phyloP scores from a whole-genome alignment of 345 rosid species.

The Linum trigynum region DNA sequence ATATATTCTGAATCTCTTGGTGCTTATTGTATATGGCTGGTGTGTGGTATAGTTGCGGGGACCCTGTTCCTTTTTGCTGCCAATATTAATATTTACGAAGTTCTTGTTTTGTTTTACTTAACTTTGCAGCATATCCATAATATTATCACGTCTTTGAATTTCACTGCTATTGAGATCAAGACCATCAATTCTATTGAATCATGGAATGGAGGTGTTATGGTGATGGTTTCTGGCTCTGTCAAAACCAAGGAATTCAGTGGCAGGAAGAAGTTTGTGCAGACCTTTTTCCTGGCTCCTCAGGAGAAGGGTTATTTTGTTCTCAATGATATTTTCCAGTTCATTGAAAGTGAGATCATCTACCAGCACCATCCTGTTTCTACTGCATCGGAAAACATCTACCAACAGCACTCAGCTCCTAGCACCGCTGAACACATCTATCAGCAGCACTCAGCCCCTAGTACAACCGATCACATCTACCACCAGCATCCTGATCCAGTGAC shows the following conservation, averaged over 20 bases:
- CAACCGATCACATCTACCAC: constrained; percentile 9
- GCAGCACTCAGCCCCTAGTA: constrained; percentile 25
- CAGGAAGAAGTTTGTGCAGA: constrained; percentile 70
- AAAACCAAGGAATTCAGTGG: constrained; percentile 49
- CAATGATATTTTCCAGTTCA: constrained; percentile 78
- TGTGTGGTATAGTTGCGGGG: background rate
- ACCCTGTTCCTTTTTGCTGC: background rate
- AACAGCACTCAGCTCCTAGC: background rate
- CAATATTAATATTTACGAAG: background rate
- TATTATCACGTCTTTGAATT: constrained; percentile 53
- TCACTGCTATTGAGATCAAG: constrained; percentile 80
- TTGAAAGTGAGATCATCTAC: constrained; percentile 38
- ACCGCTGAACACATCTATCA: constrained; percentile 9
- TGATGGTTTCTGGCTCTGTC: constrained; percentile 79
- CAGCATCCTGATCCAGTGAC: background rate
- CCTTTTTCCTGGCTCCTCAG: constrained; percentile 95
- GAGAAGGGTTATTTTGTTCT: constrained; percentile 85
- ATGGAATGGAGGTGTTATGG: constrained; percentile 75
- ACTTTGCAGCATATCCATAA: constrained; percentile 61
- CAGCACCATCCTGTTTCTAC: constrained; percentile 18
- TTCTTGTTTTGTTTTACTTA: background rate
- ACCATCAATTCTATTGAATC: constrained; percentile 80
- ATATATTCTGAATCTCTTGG: background rate
- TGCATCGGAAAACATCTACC: constrained; percentile 11
- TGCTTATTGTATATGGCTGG: background rate